Evolutionary conservation across 306 rosid genomes (phyloP).

Genomic region (Rosa multiflora): DNA sequence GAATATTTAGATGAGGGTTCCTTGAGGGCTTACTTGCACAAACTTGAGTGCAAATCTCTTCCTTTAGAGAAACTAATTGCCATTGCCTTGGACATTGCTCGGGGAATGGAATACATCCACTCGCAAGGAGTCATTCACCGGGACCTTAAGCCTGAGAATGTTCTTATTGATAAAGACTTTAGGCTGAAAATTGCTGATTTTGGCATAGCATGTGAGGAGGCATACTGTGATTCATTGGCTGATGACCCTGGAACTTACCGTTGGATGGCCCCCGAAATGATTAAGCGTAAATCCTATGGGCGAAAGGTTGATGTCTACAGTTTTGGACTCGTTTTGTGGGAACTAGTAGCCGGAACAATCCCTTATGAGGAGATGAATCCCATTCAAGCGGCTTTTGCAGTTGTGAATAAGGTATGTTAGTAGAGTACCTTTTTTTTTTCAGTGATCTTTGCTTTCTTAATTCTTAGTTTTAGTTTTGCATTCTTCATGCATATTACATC

Average conservation of each 20-base stretch:
- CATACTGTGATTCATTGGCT: conserved; percentile 63
- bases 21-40: conserved; percentile 80
- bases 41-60: conserved; percentile 57
- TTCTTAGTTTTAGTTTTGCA: not conserved
- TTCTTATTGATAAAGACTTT: conserved; percentile 57
- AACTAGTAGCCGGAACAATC: conserved; percentile 77
- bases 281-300: conserved; percentile 75
- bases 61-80: conserved; percentile 51
- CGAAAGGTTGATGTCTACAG: conserved; percentile 90
- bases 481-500: not conserved
- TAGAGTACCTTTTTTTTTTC: not conserved
- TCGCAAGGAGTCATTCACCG: conserved; percentile 83
- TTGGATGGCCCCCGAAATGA: conserved; percentile 99
- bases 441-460: not conserved
- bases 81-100: conserved; percentile 80
- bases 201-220: conserved; percentile 91
- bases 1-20: conserved; percentile 85
- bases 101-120: conserved; percentile 91
- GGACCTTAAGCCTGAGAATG: conserved; percentile 92
- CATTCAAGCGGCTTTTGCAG: conserved; percentile 97
- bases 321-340: conserved; percentile 93
- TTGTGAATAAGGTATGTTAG: conserved; percentile 71
- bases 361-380: conserved; percentile 96
- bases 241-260: conserved; percentile 95
- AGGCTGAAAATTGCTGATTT: conserved; percentile 90